Conservation (phyloP, 306 rosid genomes). For the Acacia crassicarpa region DNA sequence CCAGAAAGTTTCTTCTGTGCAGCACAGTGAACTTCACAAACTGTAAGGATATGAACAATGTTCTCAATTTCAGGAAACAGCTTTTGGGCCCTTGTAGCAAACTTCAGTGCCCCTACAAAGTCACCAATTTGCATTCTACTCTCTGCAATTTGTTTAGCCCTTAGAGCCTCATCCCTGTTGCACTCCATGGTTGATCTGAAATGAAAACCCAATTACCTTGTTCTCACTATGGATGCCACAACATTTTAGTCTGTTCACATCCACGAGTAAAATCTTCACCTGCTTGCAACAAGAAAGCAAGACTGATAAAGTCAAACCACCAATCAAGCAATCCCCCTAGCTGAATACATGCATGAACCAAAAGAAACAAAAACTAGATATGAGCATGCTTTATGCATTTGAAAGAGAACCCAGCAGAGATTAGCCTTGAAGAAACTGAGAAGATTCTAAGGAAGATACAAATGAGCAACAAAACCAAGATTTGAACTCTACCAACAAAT, state of each 20-base stretch:
- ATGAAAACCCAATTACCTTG: slow-evolving; percentile 30
- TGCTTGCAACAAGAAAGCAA: slow-evolving; percentile 31
- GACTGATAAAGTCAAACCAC: slow-evolving; percentile 13
- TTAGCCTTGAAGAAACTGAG: neutral
- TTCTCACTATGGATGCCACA: neutral
- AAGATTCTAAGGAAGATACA: neutral
- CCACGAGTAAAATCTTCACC: slow-evolving; percentile 36
- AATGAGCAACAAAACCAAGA: neutral
- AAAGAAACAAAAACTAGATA: slow-evolving; percentile 5
- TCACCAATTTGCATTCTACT: slow-evolving; percentile 58
- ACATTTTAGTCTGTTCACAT: slow-evolving; percentile 21
- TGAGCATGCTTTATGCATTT: neutral
- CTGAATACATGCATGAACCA: slow-evolving; percentile 16
- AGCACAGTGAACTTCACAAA: slow-evolving; percentile 86
- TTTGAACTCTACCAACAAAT: neutral
- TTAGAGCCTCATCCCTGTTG: slow-evolving; percentile 85
- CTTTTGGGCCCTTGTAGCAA: slow-evolving; percentile 61
- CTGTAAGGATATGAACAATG: slow-evolving; percentile 61
- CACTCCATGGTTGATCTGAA: slow-evolving; percentile 73
- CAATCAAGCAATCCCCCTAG: slow-evolving; percentile 21
- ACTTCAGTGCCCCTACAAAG: slow-evolving; percentile 73
- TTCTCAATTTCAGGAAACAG: slow-evolving; percentile 74
- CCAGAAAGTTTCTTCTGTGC: slow-evolving; percentile 57
- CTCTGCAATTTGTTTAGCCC: slow-evolving; percentile 76
- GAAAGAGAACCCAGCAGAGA: neutral